These are phyloP conservation scores for Kurtzmaniella fragi DNA, from an alignment of 805 yeast genomes.

Conservation along the genomic window DNA sequence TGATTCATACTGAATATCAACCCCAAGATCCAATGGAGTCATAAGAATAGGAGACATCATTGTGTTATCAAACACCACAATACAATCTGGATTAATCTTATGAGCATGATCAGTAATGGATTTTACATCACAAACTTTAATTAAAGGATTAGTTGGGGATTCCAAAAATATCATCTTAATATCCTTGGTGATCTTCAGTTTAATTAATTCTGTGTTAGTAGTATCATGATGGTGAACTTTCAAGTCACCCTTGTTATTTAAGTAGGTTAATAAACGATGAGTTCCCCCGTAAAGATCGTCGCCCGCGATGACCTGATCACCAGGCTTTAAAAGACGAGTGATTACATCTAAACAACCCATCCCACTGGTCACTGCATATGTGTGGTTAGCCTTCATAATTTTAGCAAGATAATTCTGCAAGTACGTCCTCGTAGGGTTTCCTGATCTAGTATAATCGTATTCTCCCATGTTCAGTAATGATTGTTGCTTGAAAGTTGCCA, in stretches of 20 bases:
- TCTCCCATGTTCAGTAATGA: constrained; percentile 69
- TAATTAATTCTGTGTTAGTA: constrained; percentile 60
- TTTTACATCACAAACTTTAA: constrained; percentile 79
- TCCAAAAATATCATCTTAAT: constrained; percentile 83
- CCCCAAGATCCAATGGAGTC: constrained; percentile 82
- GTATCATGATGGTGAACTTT: constrained; percentile 78
- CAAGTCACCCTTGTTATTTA: constrained; percentile 59
- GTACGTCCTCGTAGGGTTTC: constrained; percentile 86
- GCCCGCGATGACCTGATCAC: constrained; percentile 92
- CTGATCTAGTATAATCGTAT: constrained; percentile 77
- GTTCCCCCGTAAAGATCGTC: constrained; percentile 95
- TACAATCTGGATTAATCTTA: constrained; percentile 55
- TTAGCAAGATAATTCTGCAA: constrained; percentile 74
- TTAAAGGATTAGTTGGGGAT: constrained; percentile 90
- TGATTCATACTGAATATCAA: constrained; percentile 88
- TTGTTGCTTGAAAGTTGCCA: constrained; percentile 89
- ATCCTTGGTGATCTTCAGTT: constrained; percentile 45
- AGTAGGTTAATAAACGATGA: constrained; percentile 73
- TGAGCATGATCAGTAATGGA: constrained; percentile 65
- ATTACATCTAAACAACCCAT: constrained; percentile 92
- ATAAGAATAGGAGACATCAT: constrained; percentile 92
- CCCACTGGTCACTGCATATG: constrained; percentile 83
- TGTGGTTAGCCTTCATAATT: constrained; percentile 71
- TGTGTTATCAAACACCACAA: constrained; percentile 88
- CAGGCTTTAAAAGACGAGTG: constrained; percentile 66